These are phyloP conservation scores for Starmerella bacillaris DNA, from an alignment of 805 yeast genomes.

Conservation along the genomic window DNA sequence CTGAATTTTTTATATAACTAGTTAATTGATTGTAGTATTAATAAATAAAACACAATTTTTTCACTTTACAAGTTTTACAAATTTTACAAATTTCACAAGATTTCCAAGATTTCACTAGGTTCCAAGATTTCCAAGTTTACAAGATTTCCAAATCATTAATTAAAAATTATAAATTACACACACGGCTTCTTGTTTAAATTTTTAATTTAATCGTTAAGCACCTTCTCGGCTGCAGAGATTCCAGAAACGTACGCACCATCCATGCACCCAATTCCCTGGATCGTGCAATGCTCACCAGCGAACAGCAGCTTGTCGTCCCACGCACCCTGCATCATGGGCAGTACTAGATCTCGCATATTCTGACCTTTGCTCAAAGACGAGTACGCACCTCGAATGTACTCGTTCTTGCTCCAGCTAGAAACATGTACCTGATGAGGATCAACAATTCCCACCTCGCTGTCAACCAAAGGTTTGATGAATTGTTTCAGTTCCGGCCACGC, in stretches of 20 bases:
- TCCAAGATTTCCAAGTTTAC: too few species aligned
- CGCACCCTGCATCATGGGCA: constrained; percentile 39
- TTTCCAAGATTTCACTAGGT: too few species aligned
- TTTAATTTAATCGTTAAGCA: too few species aligned
- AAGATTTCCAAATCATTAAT: too few species aligned
- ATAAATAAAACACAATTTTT: too few species aligned
- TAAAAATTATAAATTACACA: too few species aligned
- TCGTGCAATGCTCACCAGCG: constrained; percentile 76
- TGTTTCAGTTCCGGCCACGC: neutral
- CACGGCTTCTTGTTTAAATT: too few species aligned
- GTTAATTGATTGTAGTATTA: too few species aligned
- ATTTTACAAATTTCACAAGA: too few species aligned
- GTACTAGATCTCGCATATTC: constrained; percentile 40
- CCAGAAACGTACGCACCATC: constrained; percentile 81
- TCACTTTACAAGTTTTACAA: too few species aligned
- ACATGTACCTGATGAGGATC: constrained; percentile 26
- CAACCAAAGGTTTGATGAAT: neutral
- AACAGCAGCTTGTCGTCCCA: constrained; percentile 38
- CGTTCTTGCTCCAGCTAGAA: constrained; percentile 53
- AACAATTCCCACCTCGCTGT: constrained; percentile 19
- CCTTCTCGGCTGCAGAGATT: constrained; percentile 32
- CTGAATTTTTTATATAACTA: too few species aligned
- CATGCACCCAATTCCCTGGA: constrained; percentile 76
- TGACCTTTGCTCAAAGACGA: constrained; percentile 51
- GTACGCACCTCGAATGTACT: constrained; percentile 56